Base-by-base conservation (phyloP, 257 asterid species). In the Echites panduratus region DNA sequence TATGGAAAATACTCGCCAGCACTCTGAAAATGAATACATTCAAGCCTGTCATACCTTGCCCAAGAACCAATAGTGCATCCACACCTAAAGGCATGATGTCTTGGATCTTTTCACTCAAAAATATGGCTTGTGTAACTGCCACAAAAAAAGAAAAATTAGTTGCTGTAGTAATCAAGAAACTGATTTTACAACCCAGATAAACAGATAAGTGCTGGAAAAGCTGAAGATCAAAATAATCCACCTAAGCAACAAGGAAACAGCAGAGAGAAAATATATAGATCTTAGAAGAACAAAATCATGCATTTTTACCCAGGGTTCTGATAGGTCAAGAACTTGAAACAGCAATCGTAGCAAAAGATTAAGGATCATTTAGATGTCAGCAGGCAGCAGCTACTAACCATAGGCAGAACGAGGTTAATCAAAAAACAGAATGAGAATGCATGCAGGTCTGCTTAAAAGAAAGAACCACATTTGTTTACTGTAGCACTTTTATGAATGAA, bases 101-200 rank as follows among this genome's bases (percentile, higher is more conserved):
- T 80, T 83, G 93, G 81, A 89, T 83, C 85, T 87, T 92, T 79
- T 90, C 98, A 77, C 92, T 76, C 70, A 85, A 19, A 79, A 92
- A 92, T 77, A 92, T 85, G 77, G 90, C 87, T 73, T 84, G 92
- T 8, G 66, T 72, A 76, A 85, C 97, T 92, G 80, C 62, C 44
- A 80, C 58, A n/a, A 57, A 76, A 77, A 54, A 14, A n/a, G n/a
- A n/a, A n/a, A n/a, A n/a, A n/a, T n/a, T n/a, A n/a, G n/a, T n/a
- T n/a, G n/a, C n/a, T n/a, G n/a, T n/a, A n/a, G n/a, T n/a, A n/a
- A n/a, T n/a, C n/a, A n/a, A n/a, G n/a, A n/a, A n/a, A n/a, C n/a
- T n/a, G n/a, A n/a, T n/a, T n/a, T n/a, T n/a, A n/a, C 19, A 17
- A 20, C 20, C 58, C 19, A 10, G 20, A 43, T 47, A 62, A 45